Conservation (phyloP, 305 asterid species). For the Fraxinus dipetala region DNA sequence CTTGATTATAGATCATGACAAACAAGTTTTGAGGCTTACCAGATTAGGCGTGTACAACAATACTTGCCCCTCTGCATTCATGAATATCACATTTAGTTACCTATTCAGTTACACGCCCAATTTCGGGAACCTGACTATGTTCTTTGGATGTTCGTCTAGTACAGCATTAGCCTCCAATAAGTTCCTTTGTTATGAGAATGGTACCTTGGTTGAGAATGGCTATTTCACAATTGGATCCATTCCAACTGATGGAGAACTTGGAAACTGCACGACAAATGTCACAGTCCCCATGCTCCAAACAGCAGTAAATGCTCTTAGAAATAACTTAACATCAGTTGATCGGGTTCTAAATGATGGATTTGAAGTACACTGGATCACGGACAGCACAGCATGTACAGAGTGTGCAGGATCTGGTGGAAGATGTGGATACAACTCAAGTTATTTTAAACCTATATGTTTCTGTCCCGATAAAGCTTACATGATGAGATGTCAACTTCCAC, state of each 20-base stretch:
- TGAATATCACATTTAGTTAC: not conserved
- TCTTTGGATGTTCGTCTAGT: not conserved
- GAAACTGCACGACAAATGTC: not conserved
- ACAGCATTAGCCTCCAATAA: not conserved
- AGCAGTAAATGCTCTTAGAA: constrained; percentile 3
- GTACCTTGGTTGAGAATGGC: not conserved
- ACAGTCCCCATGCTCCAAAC: not conserved
- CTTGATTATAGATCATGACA: not conserved
- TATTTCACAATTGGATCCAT: not conserved
- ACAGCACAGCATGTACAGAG: not conserved
- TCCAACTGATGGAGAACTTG: not conserved
- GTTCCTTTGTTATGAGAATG: not conserved
- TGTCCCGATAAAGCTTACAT: not conserved
- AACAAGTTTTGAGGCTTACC: not conserved
- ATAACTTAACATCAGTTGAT: not conserved
- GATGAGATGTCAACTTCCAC: not conserved
- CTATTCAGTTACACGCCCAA: not conserved
- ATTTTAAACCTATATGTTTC: constrained; percentile 5
- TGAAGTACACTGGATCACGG: not conserved
- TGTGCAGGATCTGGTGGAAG: not conserved
- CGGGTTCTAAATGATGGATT: not conserved
- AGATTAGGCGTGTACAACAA: not conserved
- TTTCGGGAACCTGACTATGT: not conserved
- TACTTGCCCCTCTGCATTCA: not conserved
- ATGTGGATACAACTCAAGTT: not conserved